Evolutionary conservation across 805 yeast species (phyloP), one percentile per base, ranked within the genome.

Genomic region (Candida rishiriensis): DNA sequence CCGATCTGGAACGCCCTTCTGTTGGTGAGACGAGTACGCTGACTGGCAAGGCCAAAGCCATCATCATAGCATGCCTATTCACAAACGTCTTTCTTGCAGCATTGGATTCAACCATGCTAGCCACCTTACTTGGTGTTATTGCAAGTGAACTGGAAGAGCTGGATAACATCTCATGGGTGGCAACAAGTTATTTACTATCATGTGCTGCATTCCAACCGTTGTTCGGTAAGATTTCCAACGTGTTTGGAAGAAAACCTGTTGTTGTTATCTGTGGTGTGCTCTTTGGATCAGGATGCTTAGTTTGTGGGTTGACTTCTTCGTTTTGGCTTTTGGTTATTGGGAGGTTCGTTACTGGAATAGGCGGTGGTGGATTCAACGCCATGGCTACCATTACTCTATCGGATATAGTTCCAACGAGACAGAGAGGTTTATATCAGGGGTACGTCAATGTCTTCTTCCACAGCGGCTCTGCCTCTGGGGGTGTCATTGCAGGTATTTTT

Each of bases 331-430:
- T 79, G 62, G 57, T 76, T 55, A 48, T 76, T 28, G 85, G 85
- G 3, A 69, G 88, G 54, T 79, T 87, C 48, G 70, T 88, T 40
- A 81, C 95, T 21, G 97, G 97, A 15, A 75, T 85, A 44, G 96
- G 96, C 18, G 96, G 93, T 10, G 93, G 95, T 6, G 96, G 96
- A 1, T 76, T 88, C 56, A 78, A 83, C 40, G 74, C 90, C 0
- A 67, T 88, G 52, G 76, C 87, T 14, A 82, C 95, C 7, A 84
- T 88, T 45, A 74, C 89, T 2, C 75, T 84, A 53, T 78, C 87
- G 26, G 96, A 88, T 62, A 68, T 87, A 38, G 82, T 89, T 26
- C 81, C 93, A 2, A 72, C 85, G 48, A 72, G 93, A 43, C 78
- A 83, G 35, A 71, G 97, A 46, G 96, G 95, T 1, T 62, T 86